These are phyloP conservation scores for Paulownia fortunei DNA, from an alignment of 257 asterid species.

Conservation along the genomic window DNA sequence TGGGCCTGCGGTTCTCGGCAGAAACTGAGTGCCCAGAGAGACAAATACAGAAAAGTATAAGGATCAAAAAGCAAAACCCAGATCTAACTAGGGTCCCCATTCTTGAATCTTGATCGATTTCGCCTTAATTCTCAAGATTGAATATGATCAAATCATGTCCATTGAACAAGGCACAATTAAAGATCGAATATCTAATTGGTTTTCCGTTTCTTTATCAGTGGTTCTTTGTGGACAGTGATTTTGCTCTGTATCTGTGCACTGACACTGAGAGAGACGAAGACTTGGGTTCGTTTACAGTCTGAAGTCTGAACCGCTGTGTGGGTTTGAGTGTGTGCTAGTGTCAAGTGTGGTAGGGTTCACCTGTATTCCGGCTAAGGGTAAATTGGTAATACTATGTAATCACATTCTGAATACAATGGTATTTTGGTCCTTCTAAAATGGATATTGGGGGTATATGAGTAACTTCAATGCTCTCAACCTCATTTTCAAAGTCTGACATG, in stretches of 20 bases:
- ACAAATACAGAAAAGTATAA: slow-evolving; percentile 41
- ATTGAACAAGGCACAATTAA: slow-evolving; percentile 30
- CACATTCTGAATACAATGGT: background rate
- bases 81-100: slow-evolving; percentile 76
- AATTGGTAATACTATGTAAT: background rate
- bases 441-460: background rate
- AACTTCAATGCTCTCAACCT: background rate
- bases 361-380: background rate
- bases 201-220: background rate
- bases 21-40: slow-evolving; percentile 49
- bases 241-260: background rate
- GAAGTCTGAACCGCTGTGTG: background rate
- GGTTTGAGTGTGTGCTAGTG: background rate
- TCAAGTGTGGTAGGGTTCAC: slow-evolving; percentile 10
- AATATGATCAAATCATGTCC: slow-evolving; percentile 40
- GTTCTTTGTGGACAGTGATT: slow-evolving; percentile 9
- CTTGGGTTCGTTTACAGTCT: background rate
- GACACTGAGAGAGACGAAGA: background rate
- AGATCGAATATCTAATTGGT: slow-evolving; percentile 23
- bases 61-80: slow-evolving; percentile 54
- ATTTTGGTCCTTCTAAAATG: background rate
- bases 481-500: background rate
- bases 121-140: slow-evolving; percentile 28
- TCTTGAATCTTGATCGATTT: slow-evolving; percentile 41
- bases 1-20: slow-evolving; percentile 70